Evolutionary conservation across 1,139 yeast species (phyloP).

Genomic region (Waltiozyma sp.): DNA sequence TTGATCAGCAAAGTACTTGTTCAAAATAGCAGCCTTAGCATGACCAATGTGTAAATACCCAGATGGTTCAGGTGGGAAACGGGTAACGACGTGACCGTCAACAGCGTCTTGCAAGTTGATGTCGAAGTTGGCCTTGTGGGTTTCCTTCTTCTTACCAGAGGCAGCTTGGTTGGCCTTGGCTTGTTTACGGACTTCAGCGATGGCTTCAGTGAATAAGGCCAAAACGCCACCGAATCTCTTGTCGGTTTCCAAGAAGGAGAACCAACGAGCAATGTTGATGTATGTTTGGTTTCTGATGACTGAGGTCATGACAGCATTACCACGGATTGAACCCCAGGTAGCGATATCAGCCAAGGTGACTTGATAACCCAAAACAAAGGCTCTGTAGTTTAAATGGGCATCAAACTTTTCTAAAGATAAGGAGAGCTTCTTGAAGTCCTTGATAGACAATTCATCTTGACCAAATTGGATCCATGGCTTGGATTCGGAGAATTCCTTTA

Average conservation of each 20-base stretch:
- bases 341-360: conserved; percentile 74
- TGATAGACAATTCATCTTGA: conserved; percentile 55
- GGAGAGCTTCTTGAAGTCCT: conserved; percentile 81
- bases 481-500: conserved; percentile 31
- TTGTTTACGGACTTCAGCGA: conserved; percentile 64
- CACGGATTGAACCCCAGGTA: conserved; percentile 88
- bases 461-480: conserved; percentile 64
- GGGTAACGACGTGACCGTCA: conserved; percentile 89
- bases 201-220: conserved; percentile 54
- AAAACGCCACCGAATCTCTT: conserved; percentile 60
- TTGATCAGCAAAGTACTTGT: conserved; percentile 88
- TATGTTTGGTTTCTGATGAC: conserved; percentile 76
- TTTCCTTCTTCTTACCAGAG: conserved; percentile 49
- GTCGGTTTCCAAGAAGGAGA: conserved; percentile 60
- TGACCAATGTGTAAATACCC: conserved; percentile 97
- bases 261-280: conserved; percentile 90
- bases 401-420: conserved; percentile 73
- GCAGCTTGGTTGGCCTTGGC: conserved; percentile 35
- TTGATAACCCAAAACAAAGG: conserved; percentile 60
- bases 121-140: conserved; percentile 85
- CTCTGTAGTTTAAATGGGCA: conserved; percentile 72
- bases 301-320: conserved; percentile 88
- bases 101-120: conserved; percentile 85
- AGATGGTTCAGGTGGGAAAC: conserved; percentile 84
- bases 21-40: conserved; percentile 92